Evolutionary conservation across 83 land plant genomes (phyloP).

Genomic region (Picea abies): DNA sequence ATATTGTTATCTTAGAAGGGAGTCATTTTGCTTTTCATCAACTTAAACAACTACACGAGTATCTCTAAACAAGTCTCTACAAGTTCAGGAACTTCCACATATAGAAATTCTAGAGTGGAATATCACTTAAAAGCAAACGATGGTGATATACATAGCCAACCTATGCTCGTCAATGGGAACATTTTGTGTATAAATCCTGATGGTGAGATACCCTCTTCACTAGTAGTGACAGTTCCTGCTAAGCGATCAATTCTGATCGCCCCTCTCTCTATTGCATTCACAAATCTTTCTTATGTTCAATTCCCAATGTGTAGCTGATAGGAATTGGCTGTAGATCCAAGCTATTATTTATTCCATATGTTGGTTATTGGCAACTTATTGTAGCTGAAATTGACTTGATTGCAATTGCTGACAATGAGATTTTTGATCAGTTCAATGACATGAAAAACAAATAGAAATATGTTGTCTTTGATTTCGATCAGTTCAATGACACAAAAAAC

Average conservation of each 20-base stretch:
- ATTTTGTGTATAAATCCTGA: background rate
- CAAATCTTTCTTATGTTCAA: conserved; percentile 43
- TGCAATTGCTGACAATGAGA: no score
- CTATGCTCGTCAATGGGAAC: conserved; percentile 61
- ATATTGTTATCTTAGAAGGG: conserved; percentile 43
- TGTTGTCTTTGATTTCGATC: no score
- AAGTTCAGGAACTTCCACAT: no score
- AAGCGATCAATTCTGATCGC: no score
- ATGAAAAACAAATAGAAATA: no score
- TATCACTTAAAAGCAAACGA: conserved; percentile 63
- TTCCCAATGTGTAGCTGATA: conserved; percentile 39
- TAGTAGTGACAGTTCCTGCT: no score
- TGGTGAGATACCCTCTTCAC: no score
- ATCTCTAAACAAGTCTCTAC: conserved; percentile 30
- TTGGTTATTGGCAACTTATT: no score
- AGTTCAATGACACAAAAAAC: no score
- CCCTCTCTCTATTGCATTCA: no score
- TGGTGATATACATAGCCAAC: conserved; percentile 42
- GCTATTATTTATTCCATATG: background rate
- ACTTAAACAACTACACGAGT: conserved; percentile 50
- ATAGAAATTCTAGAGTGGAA: conserved; percentile 24
- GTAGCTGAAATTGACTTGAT: no score
- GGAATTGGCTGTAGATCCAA: background rate
- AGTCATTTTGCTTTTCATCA: conserved; percentile 60
- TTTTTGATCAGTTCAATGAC: no score